Evolutionary conservation across 495 filamentous ascomycete genomes (phyloP).

Genomic region (Penicillium cataractarum): DNA sequence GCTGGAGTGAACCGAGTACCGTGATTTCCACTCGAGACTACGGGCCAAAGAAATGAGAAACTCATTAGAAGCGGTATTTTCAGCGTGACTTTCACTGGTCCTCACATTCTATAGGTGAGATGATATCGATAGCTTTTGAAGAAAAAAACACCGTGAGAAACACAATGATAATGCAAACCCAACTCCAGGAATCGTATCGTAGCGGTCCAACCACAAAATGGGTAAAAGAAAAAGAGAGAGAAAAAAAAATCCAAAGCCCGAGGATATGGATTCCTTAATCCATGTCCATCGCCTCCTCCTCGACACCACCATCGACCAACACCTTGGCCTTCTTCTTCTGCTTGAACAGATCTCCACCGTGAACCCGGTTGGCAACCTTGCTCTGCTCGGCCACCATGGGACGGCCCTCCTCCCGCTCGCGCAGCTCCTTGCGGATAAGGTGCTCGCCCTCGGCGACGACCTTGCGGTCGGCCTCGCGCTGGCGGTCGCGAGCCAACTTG

Average conservation of each 20-base stretch:
- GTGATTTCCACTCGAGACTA: no score
- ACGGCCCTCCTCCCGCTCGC: conserved; percentile 47
- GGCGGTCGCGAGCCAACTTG: conserved; percentile 76
- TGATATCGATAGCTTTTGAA: conserved; percentile 38
- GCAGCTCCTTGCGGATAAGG: conserved; percentile 58
- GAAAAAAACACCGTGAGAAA: conserved; percentile 27
- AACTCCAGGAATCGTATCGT: conserved; percentile 39
- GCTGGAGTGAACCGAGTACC: not conserved
- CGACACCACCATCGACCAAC: conserved; percentile 67
- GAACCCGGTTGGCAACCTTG: conserved; percentile 40
- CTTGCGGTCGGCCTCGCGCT: conserved; percentile 72
- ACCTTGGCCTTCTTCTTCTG: conserved; percentile 66
- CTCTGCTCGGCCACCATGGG: conserved; percentile 44
- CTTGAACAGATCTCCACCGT: conserved; percentile 56
- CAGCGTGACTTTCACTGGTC: conserved; percentile 10
- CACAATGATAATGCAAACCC: conserved; percentile 35
- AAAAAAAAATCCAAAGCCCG: conserved; percentile 2
- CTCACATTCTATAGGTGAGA: conserved; percentile 13
- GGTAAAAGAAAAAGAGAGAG: conserved; percentile 14
- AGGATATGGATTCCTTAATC: conserved; percentile 52
- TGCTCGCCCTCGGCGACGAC: conserved; percentile 91
- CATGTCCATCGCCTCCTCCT: conserved; percentile 68
- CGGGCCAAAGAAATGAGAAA: not conserved
- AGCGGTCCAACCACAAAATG: conserved; percentile 31
- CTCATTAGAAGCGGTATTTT: not conserved